A percentile compares a stretch with the other conserved stretches of the same genome.
phyloP scores from a whole-genome alignment of 441 rosid genomes.

The Croton setiger region DNA sequence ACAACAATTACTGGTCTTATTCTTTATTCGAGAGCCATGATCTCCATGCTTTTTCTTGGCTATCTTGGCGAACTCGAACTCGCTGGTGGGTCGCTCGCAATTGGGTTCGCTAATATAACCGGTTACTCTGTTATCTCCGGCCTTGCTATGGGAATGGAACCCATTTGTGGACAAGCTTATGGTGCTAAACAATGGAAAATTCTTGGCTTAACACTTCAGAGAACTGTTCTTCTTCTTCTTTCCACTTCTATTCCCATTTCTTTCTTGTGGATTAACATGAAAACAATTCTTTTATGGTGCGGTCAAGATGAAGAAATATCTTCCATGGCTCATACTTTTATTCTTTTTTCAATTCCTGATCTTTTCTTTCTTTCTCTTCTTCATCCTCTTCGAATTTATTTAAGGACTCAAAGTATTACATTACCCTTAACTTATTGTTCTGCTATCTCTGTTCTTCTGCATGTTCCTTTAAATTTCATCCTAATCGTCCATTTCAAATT shows the following conservation, averaged over 20 bases:
- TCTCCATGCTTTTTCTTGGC: conserved; percentile 95
- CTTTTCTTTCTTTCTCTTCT: conserved; percentile 84
- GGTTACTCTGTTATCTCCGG: conserved; percentile 98
- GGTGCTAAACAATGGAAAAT: conserved; percentile 90
- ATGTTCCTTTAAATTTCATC: conserved; percentile 69
- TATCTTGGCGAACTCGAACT: conserved; percentile 91
- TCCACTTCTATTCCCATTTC: conserved; percentile 77
- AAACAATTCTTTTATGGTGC: conserved; percentile 62
- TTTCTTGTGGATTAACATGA: conserved; percentile 77
- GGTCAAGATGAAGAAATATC: conserved; percentile 83
- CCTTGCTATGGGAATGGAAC: conserved; percentile 99
- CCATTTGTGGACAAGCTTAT: conserved; percentile 95
- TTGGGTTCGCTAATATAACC: conserved; percentile 93
- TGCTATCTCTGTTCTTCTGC: conserved; percentile 76
- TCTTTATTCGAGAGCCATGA: conserved; percentile 83
- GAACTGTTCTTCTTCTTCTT: conserved; percentile 91
- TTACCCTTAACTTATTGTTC: conserved; percentile 86
- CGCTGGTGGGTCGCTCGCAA: conserved; percentile 93
- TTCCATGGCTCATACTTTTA: conserved; percentile 73
- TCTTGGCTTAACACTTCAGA: conserved; percentile 89
- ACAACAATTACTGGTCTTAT: conserved; percentile 77
- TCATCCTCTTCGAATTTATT: conserved; percentile 85
- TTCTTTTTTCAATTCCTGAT: conserved; percentile 79
- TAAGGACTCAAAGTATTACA: conserved; percentile 83
- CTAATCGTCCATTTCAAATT: conserved; percentile 68